Evolutionary conservation across 2,329 filamentous ascomycete genomes (phyloP).

Genomic region (Mycosphaerella arachidis): DNA sequence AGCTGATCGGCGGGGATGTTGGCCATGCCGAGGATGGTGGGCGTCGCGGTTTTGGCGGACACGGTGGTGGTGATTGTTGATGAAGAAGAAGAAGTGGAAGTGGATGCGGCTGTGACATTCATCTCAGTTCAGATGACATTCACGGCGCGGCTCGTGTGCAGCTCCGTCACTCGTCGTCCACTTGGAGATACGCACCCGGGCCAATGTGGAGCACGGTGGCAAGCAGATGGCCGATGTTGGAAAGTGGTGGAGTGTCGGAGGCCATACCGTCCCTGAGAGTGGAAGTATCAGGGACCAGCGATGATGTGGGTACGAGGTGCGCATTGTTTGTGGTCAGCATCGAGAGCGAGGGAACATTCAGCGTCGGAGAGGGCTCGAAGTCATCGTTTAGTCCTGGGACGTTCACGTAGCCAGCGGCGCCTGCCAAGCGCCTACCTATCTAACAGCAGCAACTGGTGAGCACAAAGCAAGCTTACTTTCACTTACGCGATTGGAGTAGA

Average conservation of each 20-base stretch:
- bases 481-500: not conserved
- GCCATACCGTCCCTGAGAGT: too few species aligned
- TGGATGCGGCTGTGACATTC: not conserved
- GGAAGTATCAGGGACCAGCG: too few species aligned
- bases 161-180: not conserved
- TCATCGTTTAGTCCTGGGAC: not conserved
- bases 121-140: not conserved
- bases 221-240: not conserved
- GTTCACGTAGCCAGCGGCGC: too few species aligned
- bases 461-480: not conserved
- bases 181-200: not conserved
- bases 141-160: not conserved
- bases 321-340: not conserved
- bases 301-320: not conserved
- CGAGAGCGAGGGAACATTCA: not conserved
- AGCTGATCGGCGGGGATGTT: not conserved
- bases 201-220: not conserved
- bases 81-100: not conserved
- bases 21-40: not conserved
- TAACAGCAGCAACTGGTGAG: not conserved
- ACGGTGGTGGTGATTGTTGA: not conserved
- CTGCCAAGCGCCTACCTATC: not conserved
- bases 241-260: too few species aligned
- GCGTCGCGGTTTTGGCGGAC: not conserved
- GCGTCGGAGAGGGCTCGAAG: not conserved